Evolutionary conservation across 768 basidiomycete species (phyloP).

Genomic region (Termitomyces sp.): DNA sequence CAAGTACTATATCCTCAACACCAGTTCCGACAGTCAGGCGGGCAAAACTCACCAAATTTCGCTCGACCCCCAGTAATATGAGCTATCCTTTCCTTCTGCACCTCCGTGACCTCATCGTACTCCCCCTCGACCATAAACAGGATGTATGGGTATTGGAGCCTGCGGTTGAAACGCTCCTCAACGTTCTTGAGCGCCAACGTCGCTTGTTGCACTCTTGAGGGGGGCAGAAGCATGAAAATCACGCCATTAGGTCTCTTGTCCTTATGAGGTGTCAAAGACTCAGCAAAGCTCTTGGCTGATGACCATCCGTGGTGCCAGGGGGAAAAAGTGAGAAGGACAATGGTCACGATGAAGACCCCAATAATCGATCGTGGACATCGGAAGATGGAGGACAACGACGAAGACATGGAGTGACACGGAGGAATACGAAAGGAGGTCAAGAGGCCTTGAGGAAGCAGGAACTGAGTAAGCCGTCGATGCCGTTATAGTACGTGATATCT

Average conservation of each 20-base stretch:
- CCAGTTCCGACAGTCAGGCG: neutral
- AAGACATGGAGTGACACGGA: slow-evolving; percentile 1
- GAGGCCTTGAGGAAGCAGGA: neutral
- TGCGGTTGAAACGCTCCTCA: slow-evolving; percentile 23
- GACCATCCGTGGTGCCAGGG: slow-evolving; percentile 2
- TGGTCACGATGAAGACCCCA: neutral
- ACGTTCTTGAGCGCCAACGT: slow-evolving; percentile 21
- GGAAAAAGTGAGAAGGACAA: slow-evolving; percentile 1
- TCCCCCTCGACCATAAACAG: slow-evolving; percentile 22
- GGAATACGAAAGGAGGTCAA: neutral
- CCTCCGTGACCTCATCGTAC: slow-evolving; percentile 14
- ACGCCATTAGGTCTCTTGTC: slow-evolving; percentile 17
- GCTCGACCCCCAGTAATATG: slow-evolving; percentile 22
- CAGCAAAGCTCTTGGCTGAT: neutral
- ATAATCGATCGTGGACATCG: slow-evolving; percentile 5
- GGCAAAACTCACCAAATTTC: slow-evolving; percentile 16
- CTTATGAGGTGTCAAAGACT: neutral
- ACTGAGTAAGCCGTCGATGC: neutral
- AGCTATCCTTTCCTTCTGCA: slow-evolving; percentile 17
- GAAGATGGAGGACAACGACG: slow-evolving; percentile 2
- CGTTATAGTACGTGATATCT: neutral
- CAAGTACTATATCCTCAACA: neutral
- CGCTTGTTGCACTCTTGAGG: slow-evolving; percentile 20
- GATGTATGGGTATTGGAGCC: slow-evolving; percentile 24
- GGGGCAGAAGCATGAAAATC: slow-evolving; percentile 22